Evolutionary conservation across 2,329 filamentous ascomycete species (phyloP), one percentile per base, ranked within the genome.

Genomic region (Trichoderma guizhouense): DNA sequence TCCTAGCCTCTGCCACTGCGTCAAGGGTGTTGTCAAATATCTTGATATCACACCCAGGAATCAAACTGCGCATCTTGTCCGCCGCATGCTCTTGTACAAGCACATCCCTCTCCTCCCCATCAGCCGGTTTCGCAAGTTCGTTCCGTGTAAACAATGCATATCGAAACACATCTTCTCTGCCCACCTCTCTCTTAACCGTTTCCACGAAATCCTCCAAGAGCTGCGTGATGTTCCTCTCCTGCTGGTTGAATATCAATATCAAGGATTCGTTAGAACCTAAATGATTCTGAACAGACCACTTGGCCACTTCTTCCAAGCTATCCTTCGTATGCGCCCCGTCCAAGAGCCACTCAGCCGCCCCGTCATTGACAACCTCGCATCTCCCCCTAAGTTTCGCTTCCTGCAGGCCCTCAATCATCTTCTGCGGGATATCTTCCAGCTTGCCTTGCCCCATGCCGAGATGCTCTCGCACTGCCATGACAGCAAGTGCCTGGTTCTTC

Each of bases 321-420:
- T 97, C 94, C 26, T 90, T 85, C 0, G 95, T 98, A 79, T 98
- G 95, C 2, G 93, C 95, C 3, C 95, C 94, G 77, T 98, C 95
- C 18, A 97, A 89, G 75, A 92, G 90, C 94, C 95, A 97, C 18
- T 86, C 86, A 11, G 93, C 84, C 3, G 81, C 81, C 2, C 83
- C 82, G 3, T 83, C 77, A 36, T 81, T 81, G 3, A 93, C 82
- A 28, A 87, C 87, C 79, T 98, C 94, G 77, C 93, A 97, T 18
- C 95, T 87, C 1, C 95, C 95, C 18, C 92, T 87, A 74, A 95
- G 88, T 3, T 85, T 87, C 1, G 93, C 92, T 67, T 86, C 79
- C 74, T 89, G 86, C 3, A 98, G 82, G 0, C 93, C 94, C 15
- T 81, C 82, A 36, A 87, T 79, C 79, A 97, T 91, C 69, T 88